Base-by-base conservation (phyloP, 2,329 filamentous ascomycete genomes). In the Talaromyces sp. region DNA sequence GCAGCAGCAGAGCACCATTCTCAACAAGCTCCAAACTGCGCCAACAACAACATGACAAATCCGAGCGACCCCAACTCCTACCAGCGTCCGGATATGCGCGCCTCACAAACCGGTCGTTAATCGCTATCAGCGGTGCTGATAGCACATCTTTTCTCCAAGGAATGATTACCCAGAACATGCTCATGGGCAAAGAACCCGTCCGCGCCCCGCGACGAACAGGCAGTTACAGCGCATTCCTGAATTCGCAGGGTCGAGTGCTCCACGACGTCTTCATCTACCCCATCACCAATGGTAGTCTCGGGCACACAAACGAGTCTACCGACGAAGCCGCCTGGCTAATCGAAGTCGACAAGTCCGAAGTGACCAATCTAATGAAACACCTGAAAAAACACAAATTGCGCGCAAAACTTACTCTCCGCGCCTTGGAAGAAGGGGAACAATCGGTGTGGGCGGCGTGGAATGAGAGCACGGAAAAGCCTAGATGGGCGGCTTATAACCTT, bases 241-340 rank as follows among this genome's bases (percentile, higher is more conserved):
- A 91, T 70, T 92, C 94, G 7, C 87, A 88, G 67, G 95, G 95
- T 49, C 87, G 93, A 65, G 85, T 99, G 10, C 81, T 97, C 51
- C 87, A 94, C 80, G 95, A 99, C 79, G 90, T 93, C 61, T 96
- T 98, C 77, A 83, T 99, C 58, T 97, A 97, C 81, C 89, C 88
- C 0, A 69, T 76, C 25, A 45, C 58, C 11, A 65, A 36, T 17
- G 17, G n/a, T 73, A 78, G 54, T 73, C 64, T 72, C 61, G 63
- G 71, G 22, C 71, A 67, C 58, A 69, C 67, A 38, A 68, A 68
- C 15, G 60, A 58, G 1, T 63, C 62, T 27, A 49, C 15, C 3
- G 71, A 68, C 53, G 78, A 72, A 64, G 73, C 73, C 4, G 79
- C 83, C 34, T 94, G 91, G 82, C 78, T 97, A 66, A 84, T 99